Evolutionary conservation across 2,329 filamentous ascomycete genomes (phyloP).

Genomic region (Xylaria hypoxylon): DNA sequence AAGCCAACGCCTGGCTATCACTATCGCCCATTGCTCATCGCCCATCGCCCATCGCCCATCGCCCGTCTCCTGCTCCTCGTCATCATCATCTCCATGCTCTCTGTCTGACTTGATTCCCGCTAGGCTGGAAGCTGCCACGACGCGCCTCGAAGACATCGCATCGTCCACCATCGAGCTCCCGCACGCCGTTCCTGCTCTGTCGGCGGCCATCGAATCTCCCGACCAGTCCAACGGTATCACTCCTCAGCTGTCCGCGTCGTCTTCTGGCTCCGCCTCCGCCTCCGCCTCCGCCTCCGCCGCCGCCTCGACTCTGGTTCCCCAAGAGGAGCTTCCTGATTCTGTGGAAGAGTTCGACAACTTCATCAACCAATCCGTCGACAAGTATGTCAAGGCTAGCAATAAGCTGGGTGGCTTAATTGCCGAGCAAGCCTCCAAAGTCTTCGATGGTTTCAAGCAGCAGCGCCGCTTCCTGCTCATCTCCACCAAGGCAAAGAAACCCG

Average conservation of each 20-base stretch:
- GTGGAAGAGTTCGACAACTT: conserved; percentile 90
- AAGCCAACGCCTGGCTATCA: background rate
- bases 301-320: conserved; percentile 53
- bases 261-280: conserved; percentile 42
- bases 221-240: conserved; percentile 51
- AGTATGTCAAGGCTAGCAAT: conserved; percentile 81
- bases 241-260: conserved; percentile 55
- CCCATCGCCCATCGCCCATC: too few relatives aligned
- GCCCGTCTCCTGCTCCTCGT: conserved; percentile 25
- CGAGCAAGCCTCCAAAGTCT: conserved; percentile 74
- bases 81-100: background rate
- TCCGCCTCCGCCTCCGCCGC: conserved; percentile 45
- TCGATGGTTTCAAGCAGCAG: conserved; percentile 81
- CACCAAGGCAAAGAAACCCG: conserved; percentile 92
- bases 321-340: conserved; percentile 75
- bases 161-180: conserved; percentile 74
- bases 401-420: conserved; percentile 81
- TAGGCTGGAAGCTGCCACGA: conserved; percentile 97
- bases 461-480: conserved; percentile 88
- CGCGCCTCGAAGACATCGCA: conserved; percentile 95
- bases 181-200: conserved; percentile 61
- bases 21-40: background rate
- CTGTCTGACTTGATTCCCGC: conserved; percentile 58
- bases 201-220: conserved; percentile 54
- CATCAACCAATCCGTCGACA: conserved; percentile 77